phyloP scores from a whole-genome alignment of 108 stramenopile species.

The Skeletonema menzelii region DNA sequence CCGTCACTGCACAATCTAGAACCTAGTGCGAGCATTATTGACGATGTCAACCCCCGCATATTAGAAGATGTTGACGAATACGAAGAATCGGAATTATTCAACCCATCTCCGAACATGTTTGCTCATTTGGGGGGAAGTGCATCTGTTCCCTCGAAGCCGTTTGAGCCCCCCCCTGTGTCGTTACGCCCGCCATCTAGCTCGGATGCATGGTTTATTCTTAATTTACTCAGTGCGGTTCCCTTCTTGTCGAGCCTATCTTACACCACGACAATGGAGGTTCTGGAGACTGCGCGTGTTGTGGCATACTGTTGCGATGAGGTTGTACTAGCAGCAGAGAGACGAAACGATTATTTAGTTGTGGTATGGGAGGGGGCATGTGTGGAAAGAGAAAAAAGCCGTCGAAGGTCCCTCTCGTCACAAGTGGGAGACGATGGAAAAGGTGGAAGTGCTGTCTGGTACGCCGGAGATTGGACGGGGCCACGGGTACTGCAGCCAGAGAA shows the following conservation, averaged over 20 bases:
- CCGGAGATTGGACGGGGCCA: conserved; percentile 91
- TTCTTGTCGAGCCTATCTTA: conserved; percentile 86
- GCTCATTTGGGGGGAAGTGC: conserved; percentile 14
- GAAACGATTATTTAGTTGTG: conserved; percentile 65
- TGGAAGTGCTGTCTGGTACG: conserved; percentile 72
- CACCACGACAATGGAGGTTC: conserved; percentile 82
- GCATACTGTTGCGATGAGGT: conserved; percentile 62
- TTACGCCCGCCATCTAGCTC: conserved; percentile 80
- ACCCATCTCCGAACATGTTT: conserved; percentile 19
- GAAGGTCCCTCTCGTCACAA: neutral
- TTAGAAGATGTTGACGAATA: conserved; percentile 32
- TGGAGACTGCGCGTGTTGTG: conserved; percentile 78
- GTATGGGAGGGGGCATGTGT: conserved; percentile 90
- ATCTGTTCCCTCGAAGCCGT: neutral
- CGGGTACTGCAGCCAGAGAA: conserved; percentile 80
- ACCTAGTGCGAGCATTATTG: neutral
- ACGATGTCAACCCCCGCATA: neutral
- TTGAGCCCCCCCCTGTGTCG: conserved; percentile 67
- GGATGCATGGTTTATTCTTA: conserved; percentile 90
- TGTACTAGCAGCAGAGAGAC: conserved; percentile 58
- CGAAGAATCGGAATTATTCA: conserved; percentile 33
- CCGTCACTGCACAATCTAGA: neutral
- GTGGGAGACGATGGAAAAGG: conserved; percentile 2
- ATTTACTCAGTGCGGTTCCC: conserved; percentile 79
- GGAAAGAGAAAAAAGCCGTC: conserved; percentile 46